phyloP scores from a whole-genome alignment of 495 filamentous ascomycete genomes.

The Usnea hakonensis region DNA sequence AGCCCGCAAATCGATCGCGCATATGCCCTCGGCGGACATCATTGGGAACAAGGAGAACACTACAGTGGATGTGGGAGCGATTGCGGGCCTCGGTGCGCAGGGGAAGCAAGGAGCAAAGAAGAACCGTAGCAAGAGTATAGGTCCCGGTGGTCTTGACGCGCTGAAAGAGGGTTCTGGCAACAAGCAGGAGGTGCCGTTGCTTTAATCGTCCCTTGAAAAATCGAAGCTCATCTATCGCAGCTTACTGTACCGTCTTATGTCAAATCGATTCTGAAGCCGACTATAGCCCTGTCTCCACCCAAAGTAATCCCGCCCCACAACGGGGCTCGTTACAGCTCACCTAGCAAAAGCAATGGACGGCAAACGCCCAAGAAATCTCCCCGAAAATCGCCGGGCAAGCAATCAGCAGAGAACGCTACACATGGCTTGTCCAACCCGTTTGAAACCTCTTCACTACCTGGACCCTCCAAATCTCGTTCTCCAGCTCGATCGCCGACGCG shows the following conservation, averaged over 20 bases:
- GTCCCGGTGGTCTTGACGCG: constrained; percentile 79
- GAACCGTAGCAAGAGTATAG: constrained; percentile 88
- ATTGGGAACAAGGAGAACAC: constrained; percentile 63
- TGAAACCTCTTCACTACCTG: constrained; percentile 18
- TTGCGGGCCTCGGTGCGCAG: constrained; percentile 30
- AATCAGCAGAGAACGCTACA: constrained; percentile 32
- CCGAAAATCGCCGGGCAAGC: background rate
- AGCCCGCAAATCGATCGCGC: constrained; percentile 71
- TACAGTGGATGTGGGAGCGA: constrained; percentile 49
- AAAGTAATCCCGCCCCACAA: constrained; percentile 50
- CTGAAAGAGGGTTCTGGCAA: constrained; percentile 74
- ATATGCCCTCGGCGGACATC: constrained; percentile 46
- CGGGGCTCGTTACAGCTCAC: constrained; percentile 38
- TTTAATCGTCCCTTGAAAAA: background rate
- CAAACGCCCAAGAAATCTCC: constrained; percentile 18
- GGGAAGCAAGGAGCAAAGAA: constrained; percentile 53
- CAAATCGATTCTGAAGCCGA: constrained; percentile 82
- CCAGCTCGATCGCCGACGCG: constrained; percentile 35
- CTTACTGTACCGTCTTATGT: constrained; percentile 49
- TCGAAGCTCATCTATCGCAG: constrained; percentile 28
- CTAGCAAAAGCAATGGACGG: constrained; percentile 23
- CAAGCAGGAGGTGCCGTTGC: constrained; percentile 58
- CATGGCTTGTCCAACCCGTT: constrained; percentile 40
- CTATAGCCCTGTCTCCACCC: constrained; percentile 57
- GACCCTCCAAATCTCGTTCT: constrained; percentile 23